Base-by-base conservation (phyloP, 2,329 filamentous ascomycete species). In the Aureobasidium sp. region DNA sequence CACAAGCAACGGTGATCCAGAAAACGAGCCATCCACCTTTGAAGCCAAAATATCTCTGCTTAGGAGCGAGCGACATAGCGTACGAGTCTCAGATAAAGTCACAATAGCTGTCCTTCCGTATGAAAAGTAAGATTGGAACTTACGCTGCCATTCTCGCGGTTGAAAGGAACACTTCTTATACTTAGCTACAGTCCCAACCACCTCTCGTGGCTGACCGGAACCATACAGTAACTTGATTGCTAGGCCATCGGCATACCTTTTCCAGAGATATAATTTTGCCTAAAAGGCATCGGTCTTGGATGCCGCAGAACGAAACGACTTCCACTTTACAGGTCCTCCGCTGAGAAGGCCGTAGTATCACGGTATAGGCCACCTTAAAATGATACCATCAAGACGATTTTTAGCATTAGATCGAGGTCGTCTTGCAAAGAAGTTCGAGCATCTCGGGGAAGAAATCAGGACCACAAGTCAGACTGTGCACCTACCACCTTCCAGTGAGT, bases 1-100 rank as follows among this genome's bases (percentile, higher is more conserved):
- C 75, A 68, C 77, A 79, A 9, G 76, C 76, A 44, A 79, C 52
- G n/a, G 51, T 47, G 15, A 62, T 62, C 41, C 51, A 56, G 12
- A 84, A 81, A 17, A 80, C 82, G 41, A 84, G 75, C 80, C 79
- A 82, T 75, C 76, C 77, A 64, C 80, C 80, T n/a, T 74, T 79
- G 48, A 81, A 66, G 57, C 81, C 80, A 70, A 83, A 82, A 66
- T 81, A 83, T 55, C 77, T 79, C 68, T 73, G 51, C 20, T 37
- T 58, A 4, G 55, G 42, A 20, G 37, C 32, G 9, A 58, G 29
- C 12, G 13, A 15, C 55, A 58, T 58, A 15, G 27, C 41, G 46
- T 50, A 34, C 17, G 17, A 34, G 26, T 20, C 7, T 20, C 5
- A 32, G 5, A 34, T 12, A 8, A 12, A 17, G 15, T 20, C 7